phyloP scores from a whole-genome alignment of 805 yeast genomes.

The Komagataella pseudopastoris region DNA sequence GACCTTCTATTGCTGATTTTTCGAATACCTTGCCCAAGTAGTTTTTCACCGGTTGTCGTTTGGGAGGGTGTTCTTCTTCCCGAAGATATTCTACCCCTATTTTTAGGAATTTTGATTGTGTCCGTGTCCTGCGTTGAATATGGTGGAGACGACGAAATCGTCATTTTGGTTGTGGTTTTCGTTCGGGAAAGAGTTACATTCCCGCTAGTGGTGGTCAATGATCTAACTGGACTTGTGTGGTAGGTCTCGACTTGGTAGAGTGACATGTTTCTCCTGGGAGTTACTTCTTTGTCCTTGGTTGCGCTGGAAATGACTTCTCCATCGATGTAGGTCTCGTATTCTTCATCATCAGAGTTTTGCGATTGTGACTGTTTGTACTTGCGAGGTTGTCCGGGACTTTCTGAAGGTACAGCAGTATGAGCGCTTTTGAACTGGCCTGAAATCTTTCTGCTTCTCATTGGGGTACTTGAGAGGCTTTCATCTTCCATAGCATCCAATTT shows the following conservation, averaged over 20 bases:
- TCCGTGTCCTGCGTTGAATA: not conserved
- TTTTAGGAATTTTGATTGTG: not conserved
- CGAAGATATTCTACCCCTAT: not conserved
- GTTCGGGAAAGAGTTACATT: not conserved
- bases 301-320: not conserved
- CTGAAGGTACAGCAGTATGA: slow-evolving; percentile 73
- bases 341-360: slow-evolving; percentile 1
- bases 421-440: slow-evolving; percentile 54
- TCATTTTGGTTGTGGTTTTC: slow-evolving; percentile 2
- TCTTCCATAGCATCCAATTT: slow-evolving; percentile 22
- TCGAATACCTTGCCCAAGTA: slow-evolving; percentile 22
- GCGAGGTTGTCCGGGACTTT: slow-evolving; percentile 96
- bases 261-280: not conserved
- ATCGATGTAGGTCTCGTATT: slow-evolving; percentile 1
- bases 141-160: slow-evolving; percentile 2
- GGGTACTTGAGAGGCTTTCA: slow-evolving; percentile 13
- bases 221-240: not conserved
- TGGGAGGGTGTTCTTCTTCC: slow-evolving; percentile 3
- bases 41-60: slow-evolving; percentile 12
- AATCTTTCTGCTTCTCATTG: slow-evolving; percentile 56
- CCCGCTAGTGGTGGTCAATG: not conserved
- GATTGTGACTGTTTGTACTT: slow-evolving; percentile 25
- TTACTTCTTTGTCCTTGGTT: not conserved
- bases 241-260: not conserved
- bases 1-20: slow-evolving; percentile 15